phyloP scores from a whole-genome alignment of 1,284 basidiomycete species.

The Microbotryum intermedium region DNA sequence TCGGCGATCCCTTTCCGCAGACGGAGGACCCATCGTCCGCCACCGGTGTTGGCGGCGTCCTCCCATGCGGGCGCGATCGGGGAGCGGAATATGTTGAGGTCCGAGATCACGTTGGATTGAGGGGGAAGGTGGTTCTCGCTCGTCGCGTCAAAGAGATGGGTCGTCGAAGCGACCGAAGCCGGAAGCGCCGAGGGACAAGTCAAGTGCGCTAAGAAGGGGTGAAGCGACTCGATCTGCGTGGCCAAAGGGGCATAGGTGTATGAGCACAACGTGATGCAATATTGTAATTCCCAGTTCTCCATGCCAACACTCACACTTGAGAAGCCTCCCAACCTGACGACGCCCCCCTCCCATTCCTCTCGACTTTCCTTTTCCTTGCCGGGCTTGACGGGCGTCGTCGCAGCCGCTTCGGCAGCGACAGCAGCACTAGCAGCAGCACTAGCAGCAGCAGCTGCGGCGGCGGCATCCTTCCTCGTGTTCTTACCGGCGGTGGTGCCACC shows the following conservation, averaged over 20 bases:
- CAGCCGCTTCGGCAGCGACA: too few relatives aligned
- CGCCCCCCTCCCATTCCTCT: constrained; percentile 29
- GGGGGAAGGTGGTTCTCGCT: constrained; percentile 13
- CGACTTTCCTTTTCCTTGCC: constrained; percentile 24
- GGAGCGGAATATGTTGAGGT: constrained; percentile 40
- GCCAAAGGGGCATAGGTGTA: neutral
- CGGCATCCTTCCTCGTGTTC: constrained; percentile 14
- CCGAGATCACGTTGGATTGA: constrained; percentile 23
- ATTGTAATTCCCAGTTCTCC: neutral
- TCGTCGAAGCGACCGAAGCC: constrained; percentile 18
- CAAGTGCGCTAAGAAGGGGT: constrained; percentile 30
- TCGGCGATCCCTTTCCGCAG: constrained; percentile 35
- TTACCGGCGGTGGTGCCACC: constrained; percentile 13
- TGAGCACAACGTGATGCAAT: neutral
- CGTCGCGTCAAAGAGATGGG: constrained; percentile 14
- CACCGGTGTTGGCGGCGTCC: constrained; percentile 40
- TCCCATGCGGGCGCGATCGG: constrained; percentile 43
- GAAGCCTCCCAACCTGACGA: constrained; percentile 27
- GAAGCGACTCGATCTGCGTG: constrained; percentile 28
- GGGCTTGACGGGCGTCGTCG: constrained; percentile 4
- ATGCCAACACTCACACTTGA: constrained; percentile 15
- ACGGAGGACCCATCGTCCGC: constrained; percentile 43
- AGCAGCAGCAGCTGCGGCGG: neutral
- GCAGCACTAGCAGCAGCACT: too few relatives aligned
- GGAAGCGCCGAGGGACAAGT: constrained; percentile 26